Base-by-base conservation (phyloP, 2,329 filamentous ascomycete species). In the Microsporum audouinii region DNA sequence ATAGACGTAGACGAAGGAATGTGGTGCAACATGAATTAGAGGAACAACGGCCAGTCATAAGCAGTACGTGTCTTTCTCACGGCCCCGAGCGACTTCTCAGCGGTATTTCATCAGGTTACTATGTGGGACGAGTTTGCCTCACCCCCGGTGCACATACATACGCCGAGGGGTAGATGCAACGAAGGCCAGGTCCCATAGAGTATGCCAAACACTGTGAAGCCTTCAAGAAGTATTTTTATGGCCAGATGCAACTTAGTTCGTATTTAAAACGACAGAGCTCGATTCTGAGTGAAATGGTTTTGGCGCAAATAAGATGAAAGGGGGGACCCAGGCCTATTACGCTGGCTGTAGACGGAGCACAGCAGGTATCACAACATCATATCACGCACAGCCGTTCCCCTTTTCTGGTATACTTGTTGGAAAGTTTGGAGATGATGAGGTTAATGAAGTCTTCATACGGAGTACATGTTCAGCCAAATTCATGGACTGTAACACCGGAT, bases 311-410 rank as follows among this genome's bases (percentile, higher is more conserved):
- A 34, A n/a, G 27, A 33, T 17, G 12, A 53, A 53, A 53, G 14
- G 14, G 17, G 17, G 17, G 29, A 23, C 12, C 27, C 27, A 12
- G 14, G 29, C 49, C 49, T 53, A 53, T 53, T 27, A 34, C 29
- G 27, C 49, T 53, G 49, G 23, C 1, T 34, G 49, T n/a, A 5
- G 12, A 33, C 17, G 27, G 17, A 5, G 27, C 29, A 33, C 49
- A 53, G 8, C 49, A 53, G 49, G 49, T 53, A 53, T 53, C 49
- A 53, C 49, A 53, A 29, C 49, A 53, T 53, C 27, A 53, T 53
- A 53, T 53, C 49, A 53, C 27, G 27, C 49, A 53, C 29, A 12
- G 33, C 47, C 12, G 12, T 8, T 53, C 27, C 47, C 47, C 29
- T 53, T 47, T 45, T 27, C 17, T 17, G 31, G 49, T 33, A 53